A percentile compares a stretch with the other conserved stretches of the same genome.
These are phyloP conservation scores for Yamadazyma olivae DNA, from an alignment of 805 yeast species.

Conservation along the genomic window DNA sequence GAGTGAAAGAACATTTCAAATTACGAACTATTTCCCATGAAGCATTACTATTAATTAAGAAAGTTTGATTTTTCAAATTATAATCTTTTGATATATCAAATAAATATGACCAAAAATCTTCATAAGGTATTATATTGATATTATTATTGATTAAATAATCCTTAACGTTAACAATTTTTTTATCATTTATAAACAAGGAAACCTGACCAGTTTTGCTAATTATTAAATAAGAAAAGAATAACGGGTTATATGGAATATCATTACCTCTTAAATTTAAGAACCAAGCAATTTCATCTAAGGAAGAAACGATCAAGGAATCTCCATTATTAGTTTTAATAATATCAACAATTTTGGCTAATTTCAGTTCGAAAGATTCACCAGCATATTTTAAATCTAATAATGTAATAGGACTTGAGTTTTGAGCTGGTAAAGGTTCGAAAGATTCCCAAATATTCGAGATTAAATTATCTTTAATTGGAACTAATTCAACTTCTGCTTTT, in stretches of 20 bases:
- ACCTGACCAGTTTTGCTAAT: conserved; percentile 25
- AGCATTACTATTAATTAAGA: conserved; percentile 29
- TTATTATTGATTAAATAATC: conserved; percentile 21
- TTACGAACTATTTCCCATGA: conserved; percentile 40
- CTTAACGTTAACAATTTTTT: conserved; percentile 33
- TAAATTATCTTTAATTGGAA: conserved; percentile 56
- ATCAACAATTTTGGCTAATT: conserved; percentile 47
- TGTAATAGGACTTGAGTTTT: conserved; percentile 48
- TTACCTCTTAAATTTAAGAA: conserved; percentile 49
- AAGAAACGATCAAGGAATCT: conserved; percentile 39
- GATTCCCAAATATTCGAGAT: conserved; percentile 72
- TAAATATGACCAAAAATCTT: conserved; percentile 44
- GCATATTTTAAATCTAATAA: conserved; percentile 51
- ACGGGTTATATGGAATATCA: conserved; percentile 55
- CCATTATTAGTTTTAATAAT: conserved; percentile 22
- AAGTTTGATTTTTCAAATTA: conserved; percentile 23
- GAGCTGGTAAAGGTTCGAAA: conserved; percentile 60
- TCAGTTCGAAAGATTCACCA: conserved; percentile 63
- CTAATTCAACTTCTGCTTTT: conserved; percentile 37
- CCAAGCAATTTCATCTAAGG: conserved; percentile 56
- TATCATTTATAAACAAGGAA: conserved; percentile 41
- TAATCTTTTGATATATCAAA: conserved; percentile 35
- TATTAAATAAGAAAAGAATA: conserved; percentile 44
- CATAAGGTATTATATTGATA: conserved; percentile 38
- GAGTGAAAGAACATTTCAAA: conserved; percentile 27